These are phyloP conservation scores for Lachnellula suecica DNA, from an alignment of 2,329 filamentous ascomycete species.

Conservation along the genomic window DNA sequence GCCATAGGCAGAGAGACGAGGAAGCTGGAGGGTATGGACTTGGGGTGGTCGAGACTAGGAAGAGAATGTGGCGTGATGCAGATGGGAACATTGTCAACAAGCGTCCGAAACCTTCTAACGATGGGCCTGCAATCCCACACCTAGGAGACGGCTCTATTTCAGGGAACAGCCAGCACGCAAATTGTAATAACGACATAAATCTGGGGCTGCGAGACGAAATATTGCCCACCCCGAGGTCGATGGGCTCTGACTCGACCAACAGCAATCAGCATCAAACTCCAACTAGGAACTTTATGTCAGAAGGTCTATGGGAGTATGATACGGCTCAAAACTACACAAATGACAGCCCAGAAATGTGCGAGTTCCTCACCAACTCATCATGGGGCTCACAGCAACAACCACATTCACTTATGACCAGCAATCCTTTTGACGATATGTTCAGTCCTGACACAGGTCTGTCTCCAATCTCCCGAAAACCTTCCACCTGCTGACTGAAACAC, in stretches of 20 bases:
- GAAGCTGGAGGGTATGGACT: conserved; percentile 53
- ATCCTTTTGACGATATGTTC: conserved; percentile 53
- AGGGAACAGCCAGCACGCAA: background rate
- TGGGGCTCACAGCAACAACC: conserved; percentile 28
- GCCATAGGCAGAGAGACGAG: conserved; percentile 52
- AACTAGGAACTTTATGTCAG: background rate
- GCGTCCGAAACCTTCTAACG: conserved; percentile 25
- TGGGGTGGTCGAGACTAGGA: conserved; percentile 52
- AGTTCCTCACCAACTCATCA: conserved; percentile 27
- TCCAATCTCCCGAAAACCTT: background rate
- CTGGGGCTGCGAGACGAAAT: conserved; percentile 1
- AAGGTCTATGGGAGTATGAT: conserved; percentile 1
- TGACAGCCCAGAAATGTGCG: conserved; percentile 16
- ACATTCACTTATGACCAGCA: conserved; percentile 29
- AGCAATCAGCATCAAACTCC: background rate
- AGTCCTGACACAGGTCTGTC: conserved; percentile 50
- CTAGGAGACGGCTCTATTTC: background rate
- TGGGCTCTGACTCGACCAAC: conserved; percentile 3
- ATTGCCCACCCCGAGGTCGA: conserved; percentile 10
- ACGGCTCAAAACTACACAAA: conserved; percentile 1
- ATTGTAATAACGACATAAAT: background rate
- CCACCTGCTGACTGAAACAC: conserved; percentile 2
- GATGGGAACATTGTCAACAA: conserved; percentile 52
- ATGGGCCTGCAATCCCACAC: conserved; percentile 4
- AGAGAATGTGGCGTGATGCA: conserved; percentile 54